These are phyloP conservation scores for Platanus orientalis DNA, from an alignment of 164 flowering plant species.

Conservation along the genomic window DNA sequence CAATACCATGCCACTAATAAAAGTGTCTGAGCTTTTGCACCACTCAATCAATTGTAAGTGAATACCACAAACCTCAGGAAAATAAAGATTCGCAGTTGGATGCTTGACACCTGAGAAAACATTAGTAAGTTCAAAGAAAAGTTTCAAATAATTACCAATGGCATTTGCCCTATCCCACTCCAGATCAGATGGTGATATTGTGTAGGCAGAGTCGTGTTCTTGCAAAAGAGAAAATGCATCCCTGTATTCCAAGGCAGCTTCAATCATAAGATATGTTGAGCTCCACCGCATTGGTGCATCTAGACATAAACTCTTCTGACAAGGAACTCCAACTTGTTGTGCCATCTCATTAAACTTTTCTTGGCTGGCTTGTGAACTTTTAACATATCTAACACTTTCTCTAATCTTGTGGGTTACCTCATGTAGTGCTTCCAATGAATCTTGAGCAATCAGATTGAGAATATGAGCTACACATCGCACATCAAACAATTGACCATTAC, in stretches of 20 bases:
- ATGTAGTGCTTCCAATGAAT: slow-evolving; percentile 42
- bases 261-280: slow-evolving; percentile 62
- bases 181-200: slow-evolving; percentile 31
- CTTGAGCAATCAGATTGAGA: slow-evolving; percentile 50
- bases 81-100: slow-evolving; percentile 58
- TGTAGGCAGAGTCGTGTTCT: slow-evolving; percentile 40
- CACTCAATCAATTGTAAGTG: slow-evolving; percentile 54
- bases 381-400: slow-evolving; percentile 54
- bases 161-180: slow-evolving; percentile 65
- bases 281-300: slow-evolving; percentile 54
- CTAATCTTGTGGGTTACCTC: slow-evolving; percentile 51
- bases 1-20: slow-evolving; percentile 42
- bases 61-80: slow-evolving; percentile 59
- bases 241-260: slow-evolving; percentile 47
- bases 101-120: slow-evolving; percentile 35
- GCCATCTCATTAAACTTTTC: slow-evolving; percentile 51
- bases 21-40: slow-evolving; percentile 51
- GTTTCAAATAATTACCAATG: slow-evolving; percentile 46
- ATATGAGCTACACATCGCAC: slow-evolving; percentile 47
- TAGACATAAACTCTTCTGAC: slow-evolving; percentile 37
- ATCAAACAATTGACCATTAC: slow-evolving; percentile 55
- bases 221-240: slow-evolving; percentile 43
- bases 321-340: slow-evolving; percentile 36
- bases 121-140: slow-evolving; percentile 45
- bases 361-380: slow-evolving; percentile 41